phyloP scores from a whole-genome alignment of 306 rosid genomes.

The Inga leiocalycina region DNA sequence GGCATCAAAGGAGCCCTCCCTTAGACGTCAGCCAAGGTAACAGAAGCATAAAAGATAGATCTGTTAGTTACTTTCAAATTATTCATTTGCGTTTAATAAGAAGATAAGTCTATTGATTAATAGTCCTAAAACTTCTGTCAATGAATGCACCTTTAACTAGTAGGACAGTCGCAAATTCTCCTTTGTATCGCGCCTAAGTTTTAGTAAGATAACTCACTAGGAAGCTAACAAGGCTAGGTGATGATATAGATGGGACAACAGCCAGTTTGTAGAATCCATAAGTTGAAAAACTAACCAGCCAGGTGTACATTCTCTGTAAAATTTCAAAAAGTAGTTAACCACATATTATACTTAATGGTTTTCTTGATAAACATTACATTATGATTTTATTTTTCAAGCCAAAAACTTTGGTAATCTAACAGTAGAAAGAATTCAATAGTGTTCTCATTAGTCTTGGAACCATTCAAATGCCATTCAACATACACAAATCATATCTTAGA shows the following conservation, averaged over 20 bases:
- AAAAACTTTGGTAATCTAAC: background rate
- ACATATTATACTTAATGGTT: background rate
- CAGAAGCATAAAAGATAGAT: background rate
- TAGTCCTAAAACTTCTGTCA: background rate
- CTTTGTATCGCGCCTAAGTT: background rate
- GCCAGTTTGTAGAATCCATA: background rate
- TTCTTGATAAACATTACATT: conserved; percentile 6
- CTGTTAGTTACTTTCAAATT: background rate
- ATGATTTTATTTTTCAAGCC: background rate
- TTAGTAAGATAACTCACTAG: background rate
- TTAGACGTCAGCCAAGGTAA: background rate
- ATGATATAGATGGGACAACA: conserved; percentile 1
- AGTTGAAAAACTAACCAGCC: conserved; percentile 1
- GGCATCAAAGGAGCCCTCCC: too few species aligned
- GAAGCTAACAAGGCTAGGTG: background rate
- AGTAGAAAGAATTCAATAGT: background rate
- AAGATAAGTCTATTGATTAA: background rate
- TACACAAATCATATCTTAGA: background rate
- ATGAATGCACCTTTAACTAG: background rate
- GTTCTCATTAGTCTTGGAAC: background rate
- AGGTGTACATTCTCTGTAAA: background rate
- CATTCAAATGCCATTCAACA: background rate
- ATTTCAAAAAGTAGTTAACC: background rate
- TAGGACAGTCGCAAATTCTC: background rate
- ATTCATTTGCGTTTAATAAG: background rate